phyloP scores from a whole-genome alignment of 352 stramenopile genomes.

The Globisporangium acanthophoron region DNA sequence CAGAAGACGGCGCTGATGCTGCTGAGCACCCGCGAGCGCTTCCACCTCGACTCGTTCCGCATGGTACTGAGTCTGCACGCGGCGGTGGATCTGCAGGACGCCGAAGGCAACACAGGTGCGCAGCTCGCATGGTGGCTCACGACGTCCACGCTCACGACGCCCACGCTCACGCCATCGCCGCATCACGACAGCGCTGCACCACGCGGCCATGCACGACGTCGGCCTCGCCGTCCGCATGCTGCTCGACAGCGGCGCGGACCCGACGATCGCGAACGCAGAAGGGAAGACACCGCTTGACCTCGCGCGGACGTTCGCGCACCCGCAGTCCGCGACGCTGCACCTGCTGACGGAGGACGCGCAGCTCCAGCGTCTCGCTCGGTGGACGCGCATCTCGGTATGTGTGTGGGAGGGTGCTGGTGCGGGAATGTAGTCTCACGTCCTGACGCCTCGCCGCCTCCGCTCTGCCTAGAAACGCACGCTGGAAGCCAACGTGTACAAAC shows the following conservation, averaged over 20 bases:
- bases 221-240: constrained; percentile 62
- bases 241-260: constrained; percentile 47
- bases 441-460: neutral
- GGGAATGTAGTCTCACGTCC: too few relatives aligned
- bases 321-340: constrained; percentile 34
- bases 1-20: constrained; percentile 67
- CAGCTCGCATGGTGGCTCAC: neutral
- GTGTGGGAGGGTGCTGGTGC: neutral
- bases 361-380: constrained; percentile 34
- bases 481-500: constrained; percentile 63
- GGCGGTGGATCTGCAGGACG: constrained; percentile 44
- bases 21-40: constrained; percentile 58
- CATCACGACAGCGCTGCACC: constrained; percentile 40
- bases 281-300: constrained; percentile 48
- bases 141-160: neutral
- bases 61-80: constrained; percentile 75
- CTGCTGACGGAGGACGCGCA: constrained; percentile 53
- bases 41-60: constrained; percentile 77
- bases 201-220: constrained; percentile 58
- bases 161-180: neutral
- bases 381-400: constrained; percentile 34
- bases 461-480: constrained; percentile 42
- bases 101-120: constrained; percentile 64
- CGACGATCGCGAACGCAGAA: constrained; percentile 33
- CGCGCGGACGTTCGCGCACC: constrained; percentile 23